Evolutionary conservation across 2,329 filamentous ascomycete species (phyloP).

Genomic region (Beauveria brongniartii): DNA sequence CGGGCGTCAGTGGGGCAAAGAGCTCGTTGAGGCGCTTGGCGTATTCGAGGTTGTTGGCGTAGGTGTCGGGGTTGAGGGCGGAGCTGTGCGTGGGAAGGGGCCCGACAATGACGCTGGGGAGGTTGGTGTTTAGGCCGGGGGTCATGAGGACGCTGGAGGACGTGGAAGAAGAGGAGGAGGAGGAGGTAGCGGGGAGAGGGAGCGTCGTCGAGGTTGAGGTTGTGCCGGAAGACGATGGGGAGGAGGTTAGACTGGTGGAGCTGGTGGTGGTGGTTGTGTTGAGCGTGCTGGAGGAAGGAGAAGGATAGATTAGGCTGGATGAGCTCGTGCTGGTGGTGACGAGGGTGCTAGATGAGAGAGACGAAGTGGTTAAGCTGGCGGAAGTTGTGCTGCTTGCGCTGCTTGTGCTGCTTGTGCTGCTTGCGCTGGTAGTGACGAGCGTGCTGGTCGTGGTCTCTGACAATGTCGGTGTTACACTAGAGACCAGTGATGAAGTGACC

Average conservation of each 20-base stretch:
- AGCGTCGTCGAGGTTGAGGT: not conserved
- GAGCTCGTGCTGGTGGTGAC: not conserved
- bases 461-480: not conserved
- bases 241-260: not conserved
- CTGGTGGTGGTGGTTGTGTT: not conserved
- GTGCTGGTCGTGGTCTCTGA: not conserved
- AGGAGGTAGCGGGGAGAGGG: not conserved
- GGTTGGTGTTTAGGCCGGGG: slow-evolving; percentile 25
- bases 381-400: not conserved
- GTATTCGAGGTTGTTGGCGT: slow-evolving; percentile 36
- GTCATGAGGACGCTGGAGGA: slow-evolving; percentile 13
- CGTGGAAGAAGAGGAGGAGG: not conserved
- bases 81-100: slow-evolving; percentile 28
- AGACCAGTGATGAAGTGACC: not conserved
- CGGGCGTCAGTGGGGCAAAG: slow-evolving; percentile 35
- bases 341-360: not conserved
- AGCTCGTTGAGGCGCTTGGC: slow-evolving; percentile 39
- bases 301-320: not conserved
- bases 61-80: slow-evolving; percentile 32
- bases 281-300: too few species aligned
- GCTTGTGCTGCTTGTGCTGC: not conserved
- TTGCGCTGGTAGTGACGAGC: not conserved
- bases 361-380: not conserved
- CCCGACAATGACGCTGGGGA: slow-evolving; percentile 35
- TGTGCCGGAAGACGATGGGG: not conserved